Evolutionary conservation across 176 grass and related monocot genomes (phyloP), one percentile per base, ranked within the genome.

Genomic region (Secale cereale): DNA sequence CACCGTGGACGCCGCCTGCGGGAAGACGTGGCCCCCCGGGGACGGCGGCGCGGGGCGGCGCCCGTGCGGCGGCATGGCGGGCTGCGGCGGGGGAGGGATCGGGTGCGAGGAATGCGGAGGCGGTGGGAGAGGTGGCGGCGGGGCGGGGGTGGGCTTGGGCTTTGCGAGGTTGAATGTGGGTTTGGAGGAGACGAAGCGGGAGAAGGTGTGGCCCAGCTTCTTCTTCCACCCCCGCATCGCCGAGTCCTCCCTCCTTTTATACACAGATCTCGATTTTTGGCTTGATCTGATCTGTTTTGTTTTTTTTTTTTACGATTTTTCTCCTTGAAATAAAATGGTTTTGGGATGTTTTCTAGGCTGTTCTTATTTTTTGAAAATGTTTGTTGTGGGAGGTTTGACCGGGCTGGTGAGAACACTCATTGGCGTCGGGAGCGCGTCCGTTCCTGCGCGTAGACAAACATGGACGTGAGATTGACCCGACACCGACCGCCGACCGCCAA

Each of bases 1-100:
- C 59, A 96, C 91, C 40, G 93, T 94, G 76, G 97, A 96, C 28
- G 89, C 41, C 13, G 76, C 91, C 22, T 75, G 63, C 37, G 97
- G 97, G 89, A 99, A 99, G 29, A 84, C 89, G 70, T 61, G 69
- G 2, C 61, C 60, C 0, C 22, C 75, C 45, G 79, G 77, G 15
- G 33, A 1, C 41, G 75, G 63, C 76, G 65, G 33, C 22, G 81
- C 13, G 25, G 80, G 45, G 12, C 25, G 26, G 3, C 70, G 27
- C 10, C 59, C 65, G 79, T 86, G 57, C 7, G 83, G 43, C 7
- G 85, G 76, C 80, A 86, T 89, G 71, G 61, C 22, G 12, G 32
- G 13, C 64, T 9, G 37, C 68, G 19, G 54, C 54, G 54, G 54
- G 54, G 54, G 54, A 2, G 52, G 25, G 23, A 13, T 63, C 56